Base-by-base conservation (phyloP, 2,329 filamentous ascomycete genomes). In the Fusarium chuoi region DNA sequence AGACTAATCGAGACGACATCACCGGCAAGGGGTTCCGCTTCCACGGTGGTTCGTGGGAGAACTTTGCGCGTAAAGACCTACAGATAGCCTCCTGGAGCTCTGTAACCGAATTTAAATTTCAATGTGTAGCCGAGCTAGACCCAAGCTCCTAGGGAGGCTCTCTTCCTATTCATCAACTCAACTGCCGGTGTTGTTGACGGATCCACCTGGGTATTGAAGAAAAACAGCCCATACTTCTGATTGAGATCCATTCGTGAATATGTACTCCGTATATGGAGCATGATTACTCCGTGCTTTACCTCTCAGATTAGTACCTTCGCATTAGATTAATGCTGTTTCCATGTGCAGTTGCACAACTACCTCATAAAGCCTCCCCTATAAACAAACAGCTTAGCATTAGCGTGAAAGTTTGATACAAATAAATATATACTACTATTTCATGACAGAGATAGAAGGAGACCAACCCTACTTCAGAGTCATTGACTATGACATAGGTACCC, bases 1-100 rank as follows among this genome's bases (percentile, higher is more conserved):
- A 72, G 54, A 74, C 71, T 67, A 67, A 64, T 62, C 73, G 42
- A 62, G 65, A 70, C 64, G 65, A 75, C 60, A 64, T 69, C 65
- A 63, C 78, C 78, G 78, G 78, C 66, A 79, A 80, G 70, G 75
- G 70, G 62, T 80, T 78, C 78, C 78, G 78, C 77, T 79, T 78
- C 77, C 77, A 79, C 77, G 77, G 78, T 70, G 77, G 73, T 65
- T 69, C 57, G 60, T 33, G 57, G 65, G 60, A 58, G 71, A 71
- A 72, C 67, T 73, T 62, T 73, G 72, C 66, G 71, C 67, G 62
- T 66, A 75, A 60, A 71, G 71, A 70, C 67, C 74, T 74, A 41
- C 35, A 55, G 24, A 54, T 17, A 70, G 59, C 48, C 54, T 58
- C 55, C 51, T 42, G 57, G 28, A 42, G 38, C 36, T 66, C 52